Evolutionary conservation across 768 basidiomycete genomes (phyloP), one percentile per base, ranked within the genome.

Genomic region (Auricularia heimuer): DNA sequence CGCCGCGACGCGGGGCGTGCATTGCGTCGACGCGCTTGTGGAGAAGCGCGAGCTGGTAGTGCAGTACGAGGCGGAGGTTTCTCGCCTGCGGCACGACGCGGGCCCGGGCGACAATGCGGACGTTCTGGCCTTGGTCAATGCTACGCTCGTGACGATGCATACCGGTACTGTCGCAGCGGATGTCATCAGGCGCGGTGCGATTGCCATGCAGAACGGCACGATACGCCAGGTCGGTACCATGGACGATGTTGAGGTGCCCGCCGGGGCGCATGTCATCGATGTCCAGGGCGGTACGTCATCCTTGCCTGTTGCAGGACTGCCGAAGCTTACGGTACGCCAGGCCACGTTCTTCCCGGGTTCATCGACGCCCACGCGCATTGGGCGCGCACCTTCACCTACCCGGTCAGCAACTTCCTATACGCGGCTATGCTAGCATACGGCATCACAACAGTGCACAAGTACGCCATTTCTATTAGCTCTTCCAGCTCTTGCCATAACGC

Each of bases 351-450:
- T 3, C 88, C 88, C 18, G 89, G 88, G 2, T 89, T 88, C 71
- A 84, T 90, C 63, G 88, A 90, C 65, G 85, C 86, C 4, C 88
- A 90, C 68, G 88, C 88, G 1, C 89, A 90, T 65, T 90, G 88
- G 88, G 70, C 74, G 18, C 87, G 86, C 0, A 81, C 83, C 65
- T 68, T 47, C 0, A 80, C 77, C 36, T 83, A 83, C 68, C 88
- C 88, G 0, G 80, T 85, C 7, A 79, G 78, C 56, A 89, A 87
- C 10, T 90, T 88, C 87, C 87, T 89, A 69, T 77, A 87, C 77
- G 81, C 87, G 70, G 83, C 86, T 0, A 89, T 90, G 82, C 79
- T 90, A 35, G 85, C 87, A 0, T 89, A 88, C 69, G 89, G 89
- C 33, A 82, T 90, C 3, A 90, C 89, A 1, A 89, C 88, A 2